phyloP scores from a whole-genome alignment of 495 filamentous ascomycete genomes.

The Aspergillus steynii region DNA sequence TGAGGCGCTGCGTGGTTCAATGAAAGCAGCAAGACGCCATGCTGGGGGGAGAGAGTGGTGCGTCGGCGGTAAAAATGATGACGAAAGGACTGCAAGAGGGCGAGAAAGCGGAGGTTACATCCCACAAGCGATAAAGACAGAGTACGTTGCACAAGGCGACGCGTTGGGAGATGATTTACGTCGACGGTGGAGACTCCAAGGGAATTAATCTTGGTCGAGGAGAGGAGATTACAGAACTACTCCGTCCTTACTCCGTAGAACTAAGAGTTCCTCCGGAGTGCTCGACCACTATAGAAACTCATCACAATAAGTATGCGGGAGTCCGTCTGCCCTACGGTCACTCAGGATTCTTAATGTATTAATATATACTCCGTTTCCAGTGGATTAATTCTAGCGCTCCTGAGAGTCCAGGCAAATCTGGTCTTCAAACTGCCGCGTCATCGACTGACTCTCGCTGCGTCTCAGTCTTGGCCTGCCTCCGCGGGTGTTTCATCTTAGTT shows the following conservation, averaged over 20 bases:
- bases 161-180: slow-evolving; percentile 19
- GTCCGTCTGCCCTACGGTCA: too few species aligned
- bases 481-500: slow-evolving; percentile 12
- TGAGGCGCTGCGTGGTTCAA: slow-evolving; percentile 8
- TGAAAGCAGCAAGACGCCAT: slow-evolving; percentile 15
- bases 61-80: slow-evolving; percentile 10
- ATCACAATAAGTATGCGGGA: too few species aligned
- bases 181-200: slow-evolving; percentile 9
- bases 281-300: background rate
- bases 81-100: slow-evolving; percentile 5
- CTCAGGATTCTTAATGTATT: too few species aligned
- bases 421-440: slow-evolving; percentile 13
- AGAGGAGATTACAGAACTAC: background rate
- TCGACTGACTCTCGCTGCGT: slow-evolving; percentile 10
- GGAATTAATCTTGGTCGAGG: background rate
- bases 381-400: background rate
- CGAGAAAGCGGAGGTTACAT: slow-evolving; percentile 7
- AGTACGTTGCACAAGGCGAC: slow-evolving; percentile 20
- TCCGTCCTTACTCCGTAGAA: background rate
- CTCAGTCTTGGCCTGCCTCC: slow-evolving; percentile 9
- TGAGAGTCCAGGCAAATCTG: too few species aligned
- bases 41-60: slow-evolving; percentile 7
- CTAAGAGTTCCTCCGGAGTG: background rate
- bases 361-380: background rate
- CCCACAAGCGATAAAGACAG: background rate